Percentiles rank a stretch among this genome's conserved stretches.
Conservation (phyloP, 257 asterid species). For the Misopates orontium region DNA sequence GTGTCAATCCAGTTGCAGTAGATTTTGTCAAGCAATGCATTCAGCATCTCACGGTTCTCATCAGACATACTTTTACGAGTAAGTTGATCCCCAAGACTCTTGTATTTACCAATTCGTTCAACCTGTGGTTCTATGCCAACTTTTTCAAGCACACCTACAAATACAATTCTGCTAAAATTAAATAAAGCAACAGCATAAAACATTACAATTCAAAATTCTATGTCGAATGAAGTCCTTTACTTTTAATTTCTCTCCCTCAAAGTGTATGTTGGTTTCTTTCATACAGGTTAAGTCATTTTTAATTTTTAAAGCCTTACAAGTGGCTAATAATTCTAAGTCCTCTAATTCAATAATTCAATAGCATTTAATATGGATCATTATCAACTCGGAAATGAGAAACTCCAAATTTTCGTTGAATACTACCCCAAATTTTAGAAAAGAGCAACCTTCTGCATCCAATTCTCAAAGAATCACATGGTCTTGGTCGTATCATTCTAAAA, state of each 20-base stretch:
- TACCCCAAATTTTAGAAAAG: not conserved
- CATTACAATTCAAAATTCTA: not conserved
- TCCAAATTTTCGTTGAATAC: not conserved
- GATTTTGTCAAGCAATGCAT: constrained; percentile 59
- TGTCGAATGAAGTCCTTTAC: not conserved
- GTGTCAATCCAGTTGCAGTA: constrained; percentile 57
- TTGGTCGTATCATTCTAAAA: not conserved
- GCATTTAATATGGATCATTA: not conserved
- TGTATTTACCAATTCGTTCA: constrained; percentile 68
- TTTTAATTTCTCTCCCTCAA: not conserved
- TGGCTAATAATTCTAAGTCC: not conserved
- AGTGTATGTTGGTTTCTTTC: not conserved
- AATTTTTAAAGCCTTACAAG: not conserved
- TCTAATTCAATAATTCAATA: constrained; percentile 5
- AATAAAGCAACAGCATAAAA: not conserved
- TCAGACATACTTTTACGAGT: constrained; percentile 57
- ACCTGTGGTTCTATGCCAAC: constrained; percentile 71
- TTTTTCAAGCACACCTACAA: constrained; percentile 58
- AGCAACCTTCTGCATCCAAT: not conserved
- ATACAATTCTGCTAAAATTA: constrained; percentile 4
- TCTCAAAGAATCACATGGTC: constrained; percentile 6
- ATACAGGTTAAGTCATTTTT: constrained; percentile 11
- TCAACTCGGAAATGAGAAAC: constrained; percentile 11
- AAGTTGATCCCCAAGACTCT: constrained; percentile 64
- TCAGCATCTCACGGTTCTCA: constrained; percentile 72